Conservation (phyloP, 192 early-diverging fungal genomes). For the Coemansia sp. region DNA sequence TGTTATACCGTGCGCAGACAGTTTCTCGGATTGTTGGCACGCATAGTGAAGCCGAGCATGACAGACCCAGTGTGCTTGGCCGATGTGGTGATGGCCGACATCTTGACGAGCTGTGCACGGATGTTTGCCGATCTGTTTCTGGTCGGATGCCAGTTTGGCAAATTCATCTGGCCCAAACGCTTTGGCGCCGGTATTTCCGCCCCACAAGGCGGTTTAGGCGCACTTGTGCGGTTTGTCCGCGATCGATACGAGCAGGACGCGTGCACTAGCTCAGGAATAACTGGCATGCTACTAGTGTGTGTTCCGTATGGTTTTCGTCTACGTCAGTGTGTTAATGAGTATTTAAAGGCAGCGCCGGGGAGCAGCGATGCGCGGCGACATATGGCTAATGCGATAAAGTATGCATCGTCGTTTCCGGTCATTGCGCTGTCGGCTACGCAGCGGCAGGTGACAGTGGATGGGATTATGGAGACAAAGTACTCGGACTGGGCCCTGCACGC, state of each 20-base stretch:
- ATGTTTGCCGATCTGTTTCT: conserved; percentile 76
- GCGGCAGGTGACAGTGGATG: conserved; percentile 17
- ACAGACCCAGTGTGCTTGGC: conserved; percentile 59
- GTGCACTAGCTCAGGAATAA: conserved; percentile 19
- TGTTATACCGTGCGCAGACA: conserved; percentile 40
- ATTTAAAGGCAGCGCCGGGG: conserved; percentile 18
- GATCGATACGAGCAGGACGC: neutral
- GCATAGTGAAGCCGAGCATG: conserved; percentile 44
- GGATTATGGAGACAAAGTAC: conserved; percentile 24
- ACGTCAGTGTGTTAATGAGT: conserved; percentile 55
- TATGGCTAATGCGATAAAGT: conserved; percentile 90
- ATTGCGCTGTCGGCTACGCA: conserved; percentile 46
- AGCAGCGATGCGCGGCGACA: conserved; percentile 62
- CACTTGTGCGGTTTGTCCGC: conserved; percentile 9
- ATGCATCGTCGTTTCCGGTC: conserved; percentile 65
- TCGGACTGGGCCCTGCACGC: conserved; percentile 24
- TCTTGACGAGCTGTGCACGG: conserved; percentile 89
- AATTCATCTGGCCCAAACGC: conserved; percentile 39
- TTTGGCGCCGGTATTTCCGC: neutral
- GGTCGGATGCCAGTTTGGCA: conserved; percentile 61
- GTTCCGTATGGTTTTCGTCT: conserved; percentile 51
- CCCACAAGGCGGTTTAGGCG: neutral
- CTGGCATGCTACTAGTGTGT: conserved; percentile 31
- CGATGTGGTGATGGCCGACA: conserved; percentile 92
- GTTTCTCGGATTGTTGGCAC: conserved; percentile 32